Conservation (phyloP, 2,329 filamentous ascomycete species). For the Pseudocercospora cruenta region DNA sequence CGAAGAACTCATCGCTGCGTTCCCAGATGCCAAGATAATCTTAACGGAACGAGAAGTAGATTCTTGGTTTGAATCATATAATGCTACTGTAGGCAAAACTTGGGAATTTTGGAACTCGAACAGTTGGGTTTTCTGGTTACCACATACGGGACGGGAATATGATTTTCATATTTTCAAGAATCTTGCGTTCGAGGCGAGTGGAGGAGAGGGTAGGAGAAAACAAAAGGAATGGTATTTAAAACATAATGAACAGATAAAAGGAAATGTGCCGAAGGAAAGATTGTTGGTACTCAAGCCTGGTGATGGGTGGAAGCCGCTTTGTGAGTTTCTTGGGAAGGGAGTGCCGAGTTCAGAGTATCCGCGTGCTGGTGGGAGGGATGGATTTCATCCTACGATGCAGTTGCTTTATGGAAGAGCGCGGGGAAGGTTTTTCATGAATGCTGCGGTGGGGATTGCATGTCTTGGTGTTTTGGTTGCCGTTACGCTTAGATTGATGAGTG, state of each 20-base stretch:
- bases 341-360: not conserved
- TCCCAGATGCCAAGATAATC: constrained; percentile 34
- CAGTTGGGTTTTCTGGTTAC: constrained; percentile 2
- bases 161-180: constrained; percentile 2
- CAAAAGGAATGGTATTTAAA: not conserved
- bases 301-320: constrained; percentile 13
- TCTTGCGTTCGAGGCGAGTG: not conserved
- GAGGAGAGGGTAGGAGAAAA: not conserved
- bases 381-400: not conserved
- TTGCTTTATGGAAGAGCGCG: not conserved
- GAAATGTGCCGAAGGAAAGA: not conserved
- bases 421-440: not conserved
- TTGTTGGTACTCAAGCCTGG: constrained; percentile 1
- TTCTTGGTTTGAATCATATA: constrained; percentile 5
- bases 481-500: too few relatives aligned
- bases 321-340: constrained; percentile 5
- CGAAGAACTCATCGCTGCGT: constrained; percentile 38
- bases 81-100: not conserved
- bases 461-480: not conserved
- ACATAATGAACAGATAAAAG: not conserved
- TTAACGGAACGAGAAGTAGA: constrained; percentile 27
- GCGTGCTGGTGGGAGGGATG: not conserved
- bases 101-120: not conserved
- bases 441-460: not conserved
- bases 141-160: not conserved